Percentiles rank a stretch among this genome's conserved stretches.
Conservation (phyloP, 1,284 basidiomycete species). For the Cutaneotrichosporon arboriforme region DNA sequence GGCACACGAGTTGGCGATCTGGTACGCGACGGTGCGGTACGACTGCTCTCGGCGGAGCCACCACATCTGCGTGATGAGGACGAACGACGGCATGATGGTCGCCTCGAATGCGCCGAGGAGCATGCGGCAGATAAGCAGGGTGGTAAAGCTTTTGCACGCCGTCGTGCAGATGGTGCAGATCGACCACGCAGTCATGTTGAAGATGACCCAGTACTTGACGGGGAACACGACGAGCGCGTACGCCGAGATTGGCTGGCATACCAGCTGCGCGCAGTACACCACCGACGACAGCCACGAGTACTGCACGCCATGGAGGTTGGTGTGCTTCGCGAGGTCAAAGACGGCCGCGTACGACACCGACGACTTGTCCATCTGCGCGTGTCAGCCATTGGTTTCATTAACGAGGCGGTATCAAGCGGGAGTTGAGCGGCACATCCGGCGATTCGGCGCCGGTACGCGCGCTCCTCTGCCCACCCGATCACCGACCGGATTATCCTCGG, state of each 20-base stretch:
- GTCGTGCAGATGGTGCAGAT: constrained; percentile 35
- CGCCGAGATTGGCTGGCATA: constrained; percentile 21
- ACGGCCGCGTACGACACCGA: constrained; percentile 43
- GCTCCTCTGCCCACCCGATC: too few species aligned
- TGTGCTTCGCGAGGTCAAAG: constrained; percentile 22
- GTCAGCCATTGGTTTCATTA: neutral
- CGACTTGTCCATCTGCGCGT: constrained; percentile 38
- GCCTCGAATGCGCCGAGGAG: constrained; percentile 25
- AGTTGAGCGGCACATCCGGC: neutral
- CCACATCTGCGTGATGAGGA: constrained; percentile 31
- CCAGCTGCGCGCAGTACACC: constrained; percentile 25
- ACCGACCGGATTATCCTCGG: too few species aligned
- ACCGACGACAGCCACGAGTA: constrained; percentile 24
- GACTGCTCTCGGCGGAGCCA: constrained; percentile 33
- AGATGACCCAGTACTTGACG: constrained; percentile 17
- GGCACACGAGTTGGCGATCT: constrained; percentile 40
- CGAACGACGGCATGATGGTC: constrained; percentile 12
- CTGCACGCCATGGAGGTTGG: constrained; percentile 18
- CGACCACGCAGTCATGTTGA: constrained; percentile 22
- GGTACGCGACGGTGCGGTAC: constrained; percentile 42
- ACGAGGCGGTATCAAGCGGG: neutral
- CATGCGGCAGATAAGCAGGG: constrained; percentile 29
- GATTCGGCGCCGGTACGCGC: neutral
- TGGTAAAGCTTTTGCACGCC: constrained; percentile 32
- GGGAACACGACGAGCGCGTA: constrained; percentile 27